A percentile compares a stretch with the other conserved stretches of the same genome.
Conservation (phyloP, 306 rosid genomes). For the Trifolium pratense region DNA sequence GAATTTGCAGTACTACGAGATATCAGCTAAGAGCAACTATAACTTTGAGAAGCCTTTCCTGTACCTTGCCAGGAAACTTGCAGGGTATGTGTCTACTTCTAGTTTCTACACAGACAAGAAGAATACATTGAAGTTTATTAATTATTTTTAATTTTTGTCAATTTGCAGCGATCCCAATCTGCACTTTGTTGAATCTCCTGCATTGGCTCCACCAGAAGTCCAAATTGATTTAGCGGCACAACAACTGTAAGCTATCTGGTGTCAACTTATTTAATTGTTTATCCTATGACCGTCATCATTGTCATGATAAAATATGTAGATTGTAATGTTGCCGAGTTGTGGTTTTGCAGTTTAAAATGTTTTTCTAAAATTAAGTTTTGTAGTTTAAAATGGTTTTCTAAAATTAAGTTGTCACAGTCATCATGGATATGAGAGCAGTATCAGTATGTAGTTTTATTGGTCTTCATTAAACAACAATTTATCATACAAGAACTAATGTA, state of each 20-base stretch:
- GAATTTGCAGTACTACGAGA: constrained; percentile 76
- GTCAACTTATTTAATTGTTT: not conserved
- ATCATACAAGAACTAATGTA: not conserved
- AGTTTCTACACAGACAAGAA: no score
- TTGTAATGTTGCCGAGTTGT: no score
- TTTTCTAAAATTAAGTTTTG: not conserved
- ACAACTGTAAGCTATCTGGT: constrained; percentile 54
- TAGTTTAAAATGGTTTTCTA: not conserved
- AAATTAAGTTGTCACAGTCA: not conserved
- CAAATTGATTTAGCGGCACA: constrained; percentile 72
- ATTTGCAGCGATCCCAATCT: constrained; percentile 66
- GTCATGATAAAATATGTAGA: no score
- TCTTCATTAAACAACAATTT: no score
- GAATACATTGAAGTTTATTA: not conserved
- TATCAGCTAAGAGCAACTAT: constrained; percentile 80
- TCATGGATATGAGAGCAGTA: not conserved
- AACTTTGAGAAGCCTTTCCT: constrained; percentile 77
- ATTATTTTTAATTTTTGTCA: not conserved
- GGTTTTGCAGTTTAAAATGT: not conserved
- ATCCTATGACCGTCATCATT: not conserved
- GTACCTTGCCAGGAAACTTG: constrained; percentile 82
- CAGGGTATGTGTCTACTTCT: constrained; percentile 53
- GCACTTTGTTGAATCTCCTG: constrained; percentile 84
- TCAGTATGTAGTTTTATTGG: not conserved
- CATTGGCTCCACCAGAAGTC: constrained; percentile 85